phyloP scores from a whole-genome alignment of 2,329 filamentous ascomycete species.

The Coleophoma eucalyptorum region DNA sequence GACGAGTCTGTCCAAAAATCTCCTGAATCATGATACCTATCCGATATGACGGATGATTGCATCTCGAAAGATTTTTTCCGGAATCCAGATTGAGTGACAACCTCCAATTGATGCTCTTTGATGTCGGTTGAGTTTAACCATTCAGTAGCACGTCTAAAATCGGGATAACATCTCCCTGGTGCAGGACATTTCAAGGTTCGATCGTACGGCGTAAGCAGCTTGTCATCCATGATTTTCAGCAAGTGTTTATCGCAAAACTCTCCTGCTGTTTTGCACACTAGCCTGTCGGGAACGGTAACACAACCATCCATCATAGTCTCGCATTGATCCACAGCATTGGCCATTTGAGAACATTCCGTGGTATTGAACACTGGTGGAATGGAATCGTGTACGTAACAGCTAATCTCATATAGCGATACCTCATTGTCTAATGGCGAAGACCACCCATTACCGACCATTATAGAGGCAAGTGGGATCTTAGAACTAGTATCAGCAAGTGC shows the following conservation, averaged over 20 bases:
- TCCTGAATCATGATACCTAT: background rate
- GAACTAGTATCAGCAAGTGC: background rate
- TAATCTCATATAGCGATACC: background rate
- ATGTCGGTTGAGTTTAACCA: background rate
- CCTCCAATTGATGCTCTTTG: background rate
- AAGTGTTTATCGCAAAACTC: background rate
- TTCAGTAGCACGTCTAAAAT: background rate
- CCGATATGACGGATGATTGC: background rate
- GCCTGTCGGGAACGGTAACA: background rate
- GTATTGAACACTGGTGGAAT: background rate
- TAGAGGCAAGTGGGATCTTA: background rate
- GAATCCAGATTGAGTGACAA: background rate
- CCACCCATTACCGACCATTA: background rate
- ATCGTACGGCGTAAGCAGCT: background rate
- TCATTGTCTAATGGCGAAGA: background rate
- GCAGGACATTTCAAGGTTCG: background rate
- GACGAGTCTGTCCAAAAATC: background rate
- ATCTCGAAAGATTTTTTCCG: background rate
- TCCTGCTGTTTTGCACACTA: background rate
- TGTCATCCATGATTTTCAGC: background rate
- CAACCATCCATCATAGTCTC: background rate
- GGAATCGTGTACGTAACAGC: background rate
- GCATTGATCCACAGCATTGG: background rate
- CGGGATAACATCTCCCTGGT: background rate
- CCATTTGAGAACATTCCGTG: background rate